Percentiles rank a stretch among this genome's conserved stretches.
Conservation (phyloP, 805 yeast genomes). For the Maudiozyma serrabonitensis region DNA sequence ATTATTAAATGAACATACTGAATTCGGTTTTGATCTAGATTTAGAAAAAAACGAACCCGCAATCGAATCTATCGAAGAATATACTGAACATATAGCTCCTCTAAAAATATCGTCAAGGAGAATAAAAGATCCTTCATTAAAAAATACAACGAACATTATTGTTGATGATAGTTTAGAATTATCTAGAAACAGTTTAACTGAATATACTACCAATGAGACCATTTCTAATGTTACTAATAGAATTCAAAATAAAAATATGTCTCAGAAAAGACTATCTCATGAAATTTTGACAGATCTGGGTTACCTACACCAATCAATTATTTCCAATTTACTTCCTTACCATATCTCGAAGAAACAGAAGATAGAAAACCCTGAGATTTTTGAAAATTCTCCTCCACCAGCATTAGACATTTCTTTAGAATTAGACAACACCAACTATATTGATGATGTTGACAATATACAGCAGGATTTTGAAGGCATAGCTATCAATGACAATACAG, state of each 20-base stretch:
- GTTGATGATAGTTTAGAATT: conserved; percentile 9
- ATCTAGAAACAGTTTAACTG: conserved; percentile 13
- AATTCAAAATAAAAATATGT: neutral
- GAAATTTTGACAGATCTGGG: conserved; percentile 13
- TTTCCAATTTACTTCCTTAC: conserved; percentile 11
- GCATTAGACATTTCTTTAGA: conserved; percentile 20
- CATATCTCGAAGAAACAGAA: conserved; percentile 16
- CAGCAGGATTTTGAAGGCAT: conserved; percentile 3
- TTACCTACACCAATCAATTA: conserved; percentile 14
- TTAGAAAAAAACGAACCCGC: conserved; percentile 31
- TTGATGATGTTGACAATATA: conserved; percentile 1
- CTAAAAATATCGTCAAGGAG: conserved; percentile 1
- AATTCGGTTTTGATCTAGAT: conserved; percentile 46
- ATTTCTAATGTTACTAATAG: neutral
- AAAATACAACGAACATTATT: conserved; percentile 9
- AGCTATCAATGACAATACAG: neutral
- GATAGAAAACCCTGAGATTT: conserved; percentile 3
- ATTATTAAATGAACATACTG: conserved; percentile 26
- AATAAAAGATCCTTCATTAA: conserved; percentile 8
- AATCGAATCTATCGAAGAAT: conserved; percentile 17
- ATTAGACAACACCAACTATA: conserved; percentile 11
- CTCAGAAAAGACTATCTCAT: conserved; percentile 18
- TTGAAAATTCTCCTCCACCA: conserved; percentile 5
- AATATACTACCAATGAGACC: conserved; percentile 10
- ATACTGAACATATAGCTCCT: conserved; percentile 21